Evolutionary conservation across 192 early-diverging fungal genomes (phyloP), one percentile per base, ranked within the genome.

Genomic region (Lobosporangium transversale): DNA sequence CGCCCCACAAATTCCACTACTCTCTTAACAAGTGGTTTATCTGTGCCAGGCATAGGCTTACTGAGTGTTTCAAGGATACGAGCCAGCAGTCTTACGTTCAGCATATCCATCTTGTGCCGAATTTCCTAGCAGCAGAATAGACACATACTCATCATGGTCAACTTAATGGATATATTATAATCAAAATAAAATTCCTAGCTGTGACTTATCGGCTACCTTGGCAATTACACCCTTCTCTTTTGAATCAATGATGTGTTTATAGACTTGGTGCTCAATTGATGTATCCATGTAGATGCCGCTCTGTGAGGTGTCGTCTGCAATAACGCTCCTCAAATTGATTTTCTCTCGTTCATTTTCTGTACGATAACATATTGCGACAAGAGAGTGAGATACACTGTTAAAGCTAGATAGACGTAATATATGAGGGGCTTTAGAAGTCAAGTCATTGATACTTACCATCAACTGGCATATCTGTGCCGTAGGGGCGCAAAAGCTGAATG

Each of bases 211-310:
- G 7, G 35, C 2, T 63, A 89, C 89, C 44, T 53, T 80, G 12
- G 84, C 73, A 17, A 82, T 88, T 14, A 80, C 81, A 7, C 90
- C 90, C 11, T 61, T 20, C 18, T 80, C 62, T n/a, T 86, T 88
- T 6, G 84, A 23, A 8, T 80, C 51, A 1, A 68, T 47, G 35
- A 92, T 86, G 17, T 89, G 49, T 12, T 82, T 80, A 62, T 86
- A 89, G 0, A 92, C 82, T 61, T 92, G 90, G 53, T 82, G 82
- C 21, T 92, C 89, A 14, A 92, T 56, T 2, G 89, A 88, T 0
- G 86, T 76, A 53, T 91, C 86, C 2, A 81, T 54, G 24, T 79
- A 62, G 11, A 88, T 70, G 14, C 86, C 86, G 17, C 87, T 86
- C 42, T 58, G 70, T 3, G 56, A 31, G 11, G 66, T 51, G 18